These are phyloP conservation scores for Echium plantagineum DNA, from an alignment of 257 asterid genomes.

Conservation along the genomic window DNA sequence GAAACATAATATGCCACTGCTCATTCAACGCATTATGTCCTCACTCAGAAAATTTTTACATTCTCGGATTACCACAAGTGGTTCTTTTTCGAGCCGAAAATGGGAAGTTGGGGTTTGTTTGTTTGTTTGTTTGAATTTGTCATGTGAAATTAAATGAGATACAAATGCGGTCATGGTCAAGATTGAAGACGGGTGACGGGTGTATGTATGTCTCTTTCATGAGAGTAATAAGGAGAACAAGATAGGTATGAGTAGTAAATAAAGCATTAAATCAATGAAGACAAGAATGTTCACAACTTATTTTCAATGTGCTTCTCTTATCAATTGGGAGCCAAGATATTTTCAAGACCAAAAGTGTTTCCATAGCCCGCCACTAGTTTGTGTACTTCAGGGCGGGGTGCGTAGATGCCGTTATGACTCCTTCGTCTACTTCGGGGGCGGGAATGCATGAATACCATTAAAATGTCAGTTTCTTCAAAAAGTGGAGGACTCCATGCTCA, in stretches of 20 bases:
- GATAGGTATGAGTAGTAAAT: not conserved
- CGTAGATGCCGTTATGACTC: no score
- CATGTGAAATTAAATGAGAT: not conserved
- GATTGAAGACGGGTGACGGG: not conserved
- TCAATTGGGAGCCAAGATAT: not conserved
- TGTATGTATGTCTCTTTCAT: not conserved
- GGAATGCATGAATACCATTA: no score
- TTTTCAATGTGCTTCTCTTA: not conserved
- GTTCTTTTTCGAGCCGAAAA: no score
- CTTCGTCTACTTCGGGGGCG: no score
- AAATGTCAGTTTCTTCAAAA: no score
- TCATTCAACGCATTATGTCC: no score
- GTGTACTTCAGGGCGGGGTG: no score
- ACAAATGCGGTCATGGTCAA: not conserved
- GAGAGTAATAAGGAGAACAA: not conserved
- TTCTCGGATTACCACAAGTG: no score
- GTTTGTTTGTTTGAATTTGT: not conserved
- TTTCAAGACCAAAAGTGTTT: not conserved
- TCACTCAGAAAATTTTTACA: no score
- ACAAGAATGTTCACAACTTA: not conserved
- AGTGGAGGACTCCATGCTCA: not conserved
- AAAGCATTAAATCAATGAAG: not conserved
- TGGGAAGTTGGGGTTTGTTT: not conserved
- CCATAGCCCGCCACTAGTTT: not conserved
- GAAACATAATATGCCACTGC: conserved; percentile 80